Percentiles rank a stretch among this genome's conserved stretches.
Evolutionary conservation across 352 stramenopile species (phyloP).

Genomic region (Phytophthora pistaciae): DNA sequence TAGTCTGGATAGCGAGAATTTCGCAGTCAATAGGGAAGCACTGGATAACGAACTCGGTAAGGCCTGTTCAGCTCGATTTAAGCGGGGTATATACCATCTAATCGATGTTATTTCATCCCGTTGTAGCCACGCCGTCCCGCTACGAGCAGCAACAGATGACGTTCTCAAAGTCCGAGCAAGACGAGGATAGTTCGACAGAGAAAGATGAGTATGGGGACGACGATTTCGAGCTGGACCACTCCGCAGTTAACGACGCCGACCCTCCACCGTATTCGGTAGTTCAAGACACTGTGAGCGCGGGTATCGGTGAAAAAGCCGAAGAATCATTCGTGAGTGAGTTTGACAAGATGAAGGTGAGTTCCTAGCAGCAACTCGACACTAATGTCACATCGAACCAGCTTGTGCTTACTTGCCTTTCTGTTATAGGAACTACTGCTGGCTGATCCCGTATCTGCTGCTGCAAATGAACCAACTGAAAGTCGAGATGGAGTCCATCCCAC

Average conservation of each 20-base stretch:
- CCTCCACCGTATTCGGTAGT: slow-evolving; percentile 3
- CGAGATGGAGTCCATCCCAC: not conserved
- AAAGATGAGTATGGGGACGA: slow-evolving; percentile 66
- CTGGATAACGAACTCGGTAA: slow-evolving; percentile 58
- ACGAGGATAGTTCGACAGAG: slow-evolving; percentile 30
- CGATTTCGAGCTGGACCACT: slow-evolving; percentile 74
- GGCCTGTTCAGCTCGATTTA: slow-evolving; percentile 1
- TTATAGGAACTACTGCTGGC: slow-evolving; percentile 15
- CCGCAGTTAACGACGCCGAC: slow-evolving; percentile 27
- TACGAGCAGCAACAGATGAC: slow-evolving; percentile 44
- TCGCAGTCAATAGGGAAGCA: slow-evolving; percentile 71
- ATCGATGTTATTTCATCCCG: not conserved
- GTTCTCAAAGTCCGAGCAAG: slow-evolving; percentile 28
- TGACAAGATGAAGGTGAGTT: slow-evolving; percentile 49
- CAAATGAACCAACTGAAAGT: slow-evolving; percentile 3
- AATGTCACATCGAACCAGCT: not conserved
- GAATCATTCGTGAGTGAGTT: slow-evolving; percentile 46
- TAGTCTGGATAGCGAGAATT: slow-evolving; percentile 80
- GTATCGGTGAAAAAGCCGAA: not conserved
- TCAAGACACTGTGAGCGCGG: slow-evolving; percentile 5
- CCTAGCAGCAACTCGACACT: not conserved
- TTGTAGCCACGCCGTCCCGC: slow-evolving; percentile 42
- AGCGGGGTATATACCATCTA: not conserved
- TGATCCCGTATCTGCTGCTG: slow-evolving; percentile 2
- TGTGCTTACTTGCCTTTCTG: not conserved